Conservation (phyloP, 495 filamentous ascomycete species). For the Schizothecium vesticola region DNA sequence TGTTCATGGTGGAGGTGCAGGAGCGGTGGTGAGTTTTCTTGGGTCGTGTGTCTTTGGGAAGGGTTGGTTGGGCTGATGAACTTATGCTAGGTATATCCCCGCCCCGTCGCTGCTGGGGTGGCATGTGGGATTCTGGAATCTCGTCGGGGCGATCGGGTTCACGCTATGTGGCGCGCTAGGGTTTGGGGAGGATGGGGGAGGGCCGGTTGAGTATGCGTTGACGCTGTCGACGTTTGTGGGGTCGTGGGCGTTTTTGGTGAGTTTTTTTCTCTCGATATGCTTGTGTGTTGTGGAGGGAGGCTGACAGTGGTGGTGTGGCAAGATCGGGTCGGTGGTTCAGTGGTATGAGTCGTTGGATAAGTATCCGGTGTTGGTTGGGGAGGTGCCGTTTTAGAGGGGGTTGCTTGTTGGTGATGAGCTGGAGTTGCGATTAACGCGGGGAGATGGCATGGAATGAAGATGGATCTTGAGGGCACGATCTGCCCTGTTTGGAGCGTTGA, state of each 20-base stretch:
- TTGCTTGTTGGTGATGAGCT: neutral
- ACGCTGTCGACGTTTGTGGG: slow-evolving; percentile 62
- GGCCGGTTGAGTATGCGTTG: slow-evolving; percentile 53
- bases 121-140: slow-evolving; percentile 43
- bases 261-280: neutral
- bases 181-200: slow-evolving; percentile 28
- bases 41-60: too few relatives aligned
- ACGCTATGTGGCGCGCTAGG: slow-evolving; percentile 64
- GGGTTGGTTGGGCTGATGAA: too few relatives aligned
- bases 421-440: too few relatives aligned
- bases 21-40: slow-evolving; percentile 43
- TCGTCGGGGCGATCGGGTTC: slow-evolving; percentile 58
- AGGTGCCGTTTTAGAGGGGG: neutral
- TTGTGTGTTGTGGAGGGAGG: neutral
- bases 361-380: slow-evolving; percentile 47
- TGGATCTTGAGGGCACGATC: neutral
- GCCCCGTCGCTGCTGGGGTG: slow-evolving; percentile 53
- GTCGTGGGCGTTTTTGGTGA: slow-evolving; percentile 59
- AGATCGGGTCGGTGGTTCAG: slow-evolving; percentile 57
- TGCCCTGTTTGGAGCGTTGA: neutral
- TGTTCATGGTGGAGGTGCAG: slow-evolving; percentile 71
- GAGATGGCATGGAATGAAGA: neutral
- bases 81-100: slow-evolving; percentile 43
- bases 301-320: neutral
- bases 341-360: slow-evolving; percentile 62